Evolutionary conservation across 1,284 basidiomycete species (phyloP), one percentile per base, ranked within the genome.

Genomic region (Caloboletus inedulis): DNA sequence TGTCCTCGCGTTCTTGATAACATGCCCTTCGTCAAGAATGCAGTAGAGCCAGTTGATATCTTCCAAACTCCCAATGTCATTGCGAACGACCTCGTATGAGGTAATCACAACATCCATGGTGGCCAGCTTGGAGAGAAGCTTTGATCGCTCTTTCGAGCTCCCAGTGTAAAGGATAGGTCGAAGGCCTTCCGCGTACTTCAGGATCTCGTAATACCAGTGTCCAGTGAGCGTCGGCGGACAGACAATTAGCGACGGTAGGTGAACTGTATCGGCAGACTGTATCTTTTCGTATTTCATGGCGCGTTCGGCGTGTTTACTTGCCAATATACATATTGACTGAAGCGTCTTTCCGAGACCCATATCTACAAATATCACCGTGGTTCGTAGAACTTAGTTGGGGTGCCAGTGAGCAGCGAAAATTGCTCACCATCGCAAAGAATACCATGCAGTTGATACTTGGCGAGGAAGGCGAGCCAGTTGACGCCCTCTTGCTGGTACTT

Each of bases 321-420:
- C 91, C 25, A 99, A 77, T 58, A 99, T 99, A 65, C 94, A 97
- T 62, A 99, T 99, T 0, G 96, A 97, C 71, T 99, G 97, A 14
- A 99, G 74, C 1, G 95, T 98, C 76, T 99, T 99, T 27, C 97
- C 97, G 7, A 99, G 84, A 58, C 97, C 97, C 96, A 99, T 99
- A 66, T 98, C 92, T 95, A 62, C n/a, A 18, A 35, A 29, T 40
- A 59, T 25, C 53, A 18, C 25, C 21, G 18, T 23, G 50, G 47
- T 53, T 21, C 29, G 8, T 47, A 14, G 34, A 8, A 18, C 25
- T 25, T 21, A 4, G 19, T 16, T n/a, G 12, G 33, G 27, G 51
- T 23, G 23, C 23, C 23, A 23, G 23, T 7, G 37, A 43, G 12
- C 1, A 45, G 33, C 9, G 36, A 18, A 35, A 25, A 30, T 16